These are phyloP conservation scores for Platismatia glauca DNA, from an alignment of 495 filamentous ascomycete species.

Conservation along the genomic window DNA sequence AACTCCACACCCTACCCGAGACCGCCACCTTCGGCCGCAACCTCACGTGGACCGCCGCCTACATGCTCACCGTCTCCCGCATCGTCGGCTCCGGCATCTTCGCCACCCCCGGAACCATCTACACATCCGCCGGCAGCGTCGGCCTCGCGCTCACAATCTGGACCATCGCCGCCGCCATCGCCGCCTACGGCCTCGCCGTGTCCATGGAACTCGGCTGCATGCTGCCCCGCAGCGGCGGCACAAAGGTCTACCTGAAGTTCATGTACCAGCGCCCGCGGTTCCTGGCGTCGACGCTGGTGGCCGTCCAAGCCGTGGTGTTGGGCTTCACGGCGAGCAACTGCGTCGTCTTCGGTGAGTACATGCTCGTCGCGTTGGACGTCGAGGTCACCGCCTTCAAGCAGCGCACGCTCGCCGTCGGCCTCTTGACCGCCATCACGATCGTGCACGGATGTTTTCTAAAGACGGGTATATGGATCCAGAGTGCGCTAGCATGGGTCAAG, in stretches of 20 bases:
- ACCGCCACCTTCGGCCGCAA: slow-evolving; percentile 55
- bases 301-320: slow-evolving; percentile 57
- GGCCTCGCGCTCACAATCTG: slow-evolving; percentile 57
- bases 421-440: slow-evolving; percentile 53
- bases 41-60: slow-evolving; percentile 58
- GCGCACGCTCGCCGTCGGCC: slow-evolving; percentile 57
- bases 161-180: slow-evolving; percentile 52
- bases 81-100: slow-evolving; percentile 73
- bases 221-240: slow-evolving; percentile 60
- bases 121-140: slow-evolving; percentile 57
- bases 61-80: slow-evolving; percentile 66
- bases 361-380: slow-evolving; percentile 52
- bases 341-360: slow-evolving; percentile 61
- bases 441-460: slow-evolving; percentile 54
- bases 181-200: slow-evolving; percentile 51
- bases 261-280: slow-evolving; percentile 61
- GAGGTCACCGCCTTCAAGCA: slow-evolving; percentile 58
- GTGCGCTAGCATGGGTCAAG: slow-evolving; percentile 59
- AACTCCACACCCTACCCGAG: slow-evolving; percentile 54
- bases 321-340: slow-evolving; percentile 64
- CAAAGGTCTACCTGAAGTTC: slow-evolving; percentile 72
- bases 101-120: slow-evolving; percentile 60
- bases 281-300: slow-evolving; percentile 58
- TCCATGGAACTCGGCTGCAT: slow-evolving; percentile 64
- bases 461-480: slow-evolving; percentile 59